phyloP scores from a whole-genome alignment of 768 basidiomycete genomes.

The Calocybe cyanea region DNA sequence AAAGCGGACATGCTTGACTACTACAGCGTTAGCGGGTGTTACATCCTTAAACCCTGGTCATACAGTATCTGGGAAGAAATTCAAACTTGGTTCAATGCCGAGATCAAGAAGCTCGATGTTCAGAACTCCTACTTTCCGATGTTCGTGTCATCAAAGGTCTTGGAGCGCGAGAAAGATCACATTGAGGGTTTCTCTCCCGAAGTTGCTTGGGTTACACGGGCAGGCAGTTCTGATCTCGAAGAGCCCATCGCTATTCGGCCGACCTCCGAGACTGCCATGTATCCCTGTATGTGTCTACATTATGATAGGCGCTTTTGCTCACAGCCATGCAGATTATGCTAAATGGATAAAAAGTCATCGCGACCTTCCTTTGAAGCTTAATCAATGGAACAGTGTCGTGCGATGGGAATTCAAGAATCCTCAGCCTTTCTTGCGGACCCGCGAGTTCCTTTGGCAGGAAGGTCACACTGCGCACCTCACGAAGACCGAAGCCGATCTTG shows the following conservation, averaged over 20 bases:
- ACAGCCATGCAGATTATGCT: slow-evolving; percentile 69
- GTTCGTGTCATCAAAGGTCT: slow-evolving; percentile 89
- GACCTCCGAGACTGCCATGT: slow-evolving; percentile 99
- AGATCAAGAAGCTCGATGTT: slow-evolving; percentile 92
- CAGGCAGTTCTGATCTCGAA: slow-evolving; percentile 90
- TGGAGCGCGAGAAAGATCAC: slow-evolving; percentile 97
- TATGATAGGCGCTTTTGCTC: not conserved
- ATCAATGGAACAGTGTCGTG: slow-evolving; percentile 99
- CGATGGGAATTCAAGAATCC: slow-evolving; percentile 99
- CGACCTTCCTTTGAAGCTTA: slow-evolving; percentile 94
- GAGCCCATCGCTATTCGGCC: slow-evolving; percentile 98
- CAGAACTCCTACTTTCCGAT: slow-evolving; percentile 99
- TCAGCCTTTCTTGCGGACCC: slow-evolving; percentile 97
- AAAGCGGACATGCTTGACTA: slow-evolving; percentile 99
- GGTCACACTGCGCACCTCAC: slow-evolving; percentile 95
- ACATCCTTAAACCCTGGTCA: slow-evolving; percentile 97
- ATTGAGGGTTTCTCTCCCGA: slow-evolving; percentile 99
- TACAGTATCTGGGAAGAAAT: slow-evolving; percentile 97
- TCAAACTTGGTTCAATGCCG: slow-evolving; percentile 89
- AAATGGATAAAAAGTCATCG: slow-evolving; percentile 99
- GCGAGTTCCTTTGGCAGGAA: slow-evolving; percentile 99
- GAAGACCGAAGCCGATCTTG: slow-evolving; percentile 84
- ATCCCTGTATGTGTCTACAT: slow-evolving; percentile 68
- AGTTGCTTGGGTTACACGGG: slow-evolving; percentile 99
- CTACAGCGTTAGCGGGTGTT: slow-evolving; percentile 97